These are phyloP conservation scores for Lachancea cidri DNA, from an alignment of 805 yeast genomes.

Conservation along the genomic window DNA sequence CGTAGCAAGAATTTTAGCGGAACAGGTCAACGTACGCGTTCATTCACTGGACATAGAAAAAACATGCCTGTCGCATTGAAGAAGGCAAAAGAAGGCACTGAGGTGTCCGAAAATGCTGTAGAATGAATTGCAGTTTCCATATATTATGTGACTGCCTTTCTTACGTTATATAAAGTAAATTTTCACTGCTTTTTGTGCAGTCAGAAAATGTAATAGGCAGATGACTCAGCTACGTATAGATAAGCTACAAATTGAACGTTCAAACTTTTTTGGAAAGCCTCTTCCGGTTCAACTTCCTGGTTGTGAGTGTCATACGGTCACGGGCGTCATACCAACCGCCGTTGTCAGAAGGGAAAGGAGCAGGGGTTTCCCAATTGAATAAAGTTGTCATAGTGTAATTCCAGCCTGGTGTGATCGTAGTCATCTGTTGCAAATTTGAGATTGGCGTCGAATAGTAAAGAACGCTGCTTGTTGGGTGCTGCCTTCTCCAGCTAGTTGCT, in stretches of 20 bases:
- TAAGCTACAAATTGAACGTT: neutral
- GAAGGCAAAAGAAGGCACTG: conserved; percentile 6
- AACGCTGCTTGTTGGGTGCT: conserved; percentile 61
- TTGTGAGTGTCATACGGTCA: conserved; percentile 35
- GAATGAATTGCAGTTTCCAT: neutral
- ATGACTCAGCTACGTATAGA: neutral
- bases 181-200: too few species aligned
- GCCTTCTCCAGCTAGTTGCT: conserved; percentile 55
- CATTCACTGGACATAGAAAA: conserved; percentile 33
- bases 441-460: conserved; percentile 38
- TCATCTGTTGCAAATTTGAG: conserved; percentile 33
- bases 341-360: conserved; percentile 55
- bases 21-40: conserved; percentile 33
- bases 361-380: conserved; percentile 64
- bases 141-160: neutral
- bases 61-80: conserved; percentile 19
- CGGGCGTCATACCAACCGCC: conserved; percentile 56
- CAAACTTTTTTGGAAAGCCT: neutral
- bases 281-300: conserved; percentile 15
- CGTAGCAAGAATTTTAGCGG: conserved; percentile 33
- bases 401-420: conserved; percentile 86
- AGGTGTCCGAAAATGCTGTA: conserved; percentile 11
- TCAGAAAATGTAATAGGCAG: too few species aligned
- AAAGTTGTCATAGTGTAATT: conserved; percentile 55
- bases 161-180: neutral